phyloP scores from a whole-genome alignment of 2,329 filamentous ascomycete genomes.

The Cladosporium sp. region DNA sequence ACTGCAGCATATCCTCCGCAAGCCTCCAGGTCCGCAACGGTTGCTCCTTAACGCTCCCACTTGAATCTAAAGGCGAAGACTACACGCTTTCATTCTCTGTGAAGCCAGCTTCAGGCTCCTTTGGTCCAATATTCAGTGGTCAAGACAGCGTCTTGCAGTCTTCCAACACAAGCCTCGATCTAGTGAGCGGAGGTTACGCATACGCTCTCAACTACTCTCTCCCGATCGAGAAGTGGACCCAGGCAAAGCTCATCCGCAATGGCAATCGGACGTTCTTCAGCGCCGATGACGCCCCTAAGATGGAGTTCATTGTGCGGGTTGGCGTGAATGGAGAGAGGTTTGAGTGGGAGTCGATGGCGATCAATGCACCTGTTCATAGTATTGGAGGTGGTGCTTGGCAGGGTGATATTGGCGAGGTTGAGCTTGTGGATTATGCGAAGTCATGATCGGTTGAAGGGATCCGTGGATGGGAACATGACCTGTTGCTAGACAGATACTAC shows the following conservation, averaged over 20 bases:
- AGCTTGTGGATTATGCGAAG: conserved; percentile 27
- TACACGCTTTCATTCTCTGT: conserved; percentile 57
- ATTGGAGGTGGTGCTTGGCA: conserved; percentile 40
- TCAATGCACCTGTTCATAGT: conserved; percentile 49
- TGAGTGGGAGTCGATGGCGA: conserved; percentile 48
- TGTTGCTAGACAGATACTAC: too few species aligned
- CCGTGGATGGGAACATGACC: too few species aligned
- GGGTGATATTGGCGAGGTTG: conserved; percentile 26
- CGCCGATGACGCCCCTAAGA: conserved; percentile 34
- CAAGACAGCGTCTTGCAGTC: conserved; percentile 32
- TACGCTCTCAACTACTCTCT: conserved; percentile 47
- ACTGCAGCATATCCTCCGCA: conserved; percentile 37
- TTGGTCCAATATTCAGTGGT: conserved; percentile 49
- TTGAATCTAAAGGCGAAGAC: conserved; percentile 58
- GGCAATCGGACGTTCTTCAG: conserved; percentile 42
- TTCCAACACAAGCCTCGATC: conserved; percentile 37
- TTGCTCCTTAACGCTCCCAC: conserved; percentile 52
- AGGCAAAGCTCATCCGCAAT: conserved; percentile 40
- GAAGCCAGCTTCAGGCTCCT: conserved; percentile 46
- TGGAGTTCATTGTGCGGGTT: conserved; percentile 48
- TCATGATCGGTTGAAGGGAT: too few species aligned
- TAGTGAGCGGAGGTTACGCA: conserved; percentile 43
- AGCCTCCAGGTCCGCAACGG: conserved; percentile 29
- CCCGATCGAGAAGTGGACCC: conserved; percentile 42
- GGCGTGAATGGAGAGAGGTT: conserved; percentile 47